Base-by-base conservation (phyloP, 2,329 filamentous ascomycete genomes). In the Ophiocordyceps polyrhachis-furcata region DNA sequence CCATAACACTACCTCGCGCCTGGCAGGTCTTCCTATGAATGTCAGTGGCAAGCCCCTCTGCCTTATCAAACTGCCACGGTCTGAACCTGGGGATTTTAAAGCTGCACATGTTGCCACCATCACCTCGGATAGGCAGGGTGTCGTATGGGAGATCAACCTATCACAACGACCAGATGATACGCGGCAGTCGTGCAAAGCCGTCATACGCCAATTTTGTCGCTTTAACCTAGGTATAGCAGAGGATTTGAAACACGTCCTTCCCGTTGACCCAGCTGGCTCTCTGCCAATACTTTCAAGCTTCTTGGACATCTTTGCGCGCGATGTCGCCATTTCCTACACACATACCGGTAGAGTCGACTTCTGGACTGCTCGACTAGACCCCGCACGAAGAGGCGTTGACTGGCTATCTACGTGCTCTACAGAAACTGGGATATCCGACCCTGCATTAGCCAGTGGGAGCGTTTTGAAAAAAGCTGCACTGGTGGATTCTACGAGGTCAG, bases 311-410 rank as follows among this genome's bases (percentile, higher is more conserved):
- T 93, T 94, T 58, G 83, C 86, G 12, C 77, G 81, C 37, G 87
- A 94, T 56, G 77, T 93, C 43, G 86, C 85, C 13, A 77, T 93
- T 23, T 91, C 87, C 1, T 93, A 91, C 57, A 89, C 83, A 0
- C 69, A 74, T 20, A 71, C 71, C 11, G 88, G 87, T 0, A 66
- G 79, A 6, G 72, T 94, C 40, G 78, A 82, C 48, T 89, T 88
- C 37, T 93, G 87, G 86, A 87, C 87, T 4, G 84, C 84, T 4
- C 76, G 80, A 45, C 71, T 93, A 32, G 74, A 86, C 52, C 58
- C 65, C 5, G 63, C 70, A 23, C 64, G 67, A n/a, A 61, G 65
- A 9, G 71, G 68, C 37, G 71, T 91, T 9, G 81, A 88, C 50
- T 94, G 87, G 86, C 66, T 94, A 2, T 73, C 79, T 9, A 93